A percentile compares a stretch with the other conserved stretches of the same genome.
Conservation (phyloP, 2,329 filamentous ascomycete species). For the Drechslerella dactyloides region DNA sequence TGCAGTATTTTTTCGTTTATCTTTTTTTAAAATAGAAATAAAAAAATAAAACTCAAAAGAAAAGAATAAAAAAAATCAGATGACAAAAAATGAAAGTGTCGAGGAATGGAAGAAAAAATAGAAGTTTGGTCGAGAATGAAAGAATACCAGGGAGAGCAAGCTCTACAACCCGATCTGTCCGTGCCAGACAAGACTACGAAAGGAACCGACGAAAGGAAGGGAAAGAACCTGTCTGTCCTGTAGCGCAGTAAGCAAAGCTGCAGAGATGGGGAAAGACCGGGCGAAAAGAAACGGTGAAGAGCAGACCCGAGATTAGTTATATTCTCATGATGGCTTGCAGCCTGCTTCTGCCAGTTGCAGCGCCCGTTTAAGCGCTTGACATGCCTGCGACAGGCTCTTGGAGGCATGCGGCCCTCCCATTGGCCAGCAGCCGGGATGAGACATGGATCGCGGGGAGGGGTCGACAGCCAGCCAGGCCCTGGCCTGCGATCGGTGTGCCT, state of each 20-base stretch:
- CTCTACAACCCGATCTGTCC: constrained; percentile 50
- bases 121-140: constrained; percentile 45
- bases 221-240: constrained; percentile 48
- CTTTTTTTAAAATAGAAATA: too few relatives aligned
- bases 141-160: constrained; percentile 52
- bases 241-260: constrained; percentile 35
- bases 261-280: constrained; percentile 26
- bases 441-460: constrained; percentile 38
- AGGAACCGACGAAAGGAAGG: constrained; percentile 49
- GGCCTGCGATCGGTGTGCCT: constrained; percentile 31
- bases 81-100: constrained; percentile 19
- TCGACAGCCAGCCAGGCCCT: constrained; percentile 41
- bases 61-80: constrained; percentile 46
- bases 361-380: constrained; percentile 49
- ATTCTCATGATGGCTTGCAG: constrained; percentile 50
- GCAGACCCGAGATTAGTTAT: constrained; percentile 52
- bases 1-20: too few relatives aligned
- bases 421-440: constrained; percentile 35
- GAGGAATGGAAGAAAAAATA: constrained; percentile 21
- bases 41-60: constrained; percentile 5
- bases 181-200: constrained; percentile 50
- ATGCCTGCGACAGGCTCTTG: constrained; percentile 46
- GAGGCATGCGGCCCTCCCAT: constrained; percentile 16
- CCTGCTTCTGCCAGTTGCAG: constrained; percentile 42
- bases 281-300: constrained; percentile 13